A percentile compares a stretch with the other conserved stretches of the same genome.
phyloP scores from a whole-genome alignment of 2,329 filamentous ascomycete species.

The Emmonsia crescens region DNA sequence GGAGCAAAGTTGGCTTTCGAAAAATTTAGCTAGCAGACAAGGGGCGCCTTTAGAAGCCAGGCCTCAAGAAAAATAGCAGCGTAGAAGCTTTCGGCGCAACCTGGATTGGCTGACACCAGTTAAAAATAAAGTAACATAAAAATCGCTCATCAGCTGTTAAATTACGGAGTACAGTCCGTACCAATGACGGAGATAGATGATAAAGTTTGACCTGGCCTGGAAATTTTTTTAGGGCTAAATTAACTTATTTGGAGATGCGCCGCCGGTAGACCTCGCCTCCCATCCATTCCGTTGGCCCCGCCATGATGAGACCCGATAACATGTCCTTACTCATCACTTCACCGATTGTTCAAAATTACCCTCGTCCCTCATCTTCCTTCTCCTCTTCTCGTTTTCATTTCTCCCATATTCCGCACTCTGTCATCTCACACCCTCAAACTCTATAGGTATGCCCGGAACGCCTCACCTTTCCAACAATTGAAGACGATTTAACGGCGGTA shows the following conservation, averaged over 20 bases:
- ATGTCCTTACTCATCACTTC: slow-evolving; percentile 28
- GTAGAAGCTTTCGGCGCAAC: background rate
- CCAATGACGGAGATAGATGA: too few species aligned
- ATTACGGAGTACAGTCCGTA: too few species aligned
- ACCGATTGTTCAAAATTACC: slow-evolving; percentile 36
- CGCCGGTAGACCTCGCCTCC: background rate
- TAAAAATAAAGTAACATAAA: too few species aligned
- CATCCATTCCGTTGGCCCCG: background rate
- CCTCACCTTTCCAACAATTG: background rate
- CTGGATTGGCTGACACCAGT: background rate
- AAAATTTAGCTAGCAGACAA: background rate
- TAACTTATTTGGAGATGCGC: background rate
- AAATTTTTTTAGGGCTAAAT: background rate
- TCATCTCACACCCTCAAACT: background rate
- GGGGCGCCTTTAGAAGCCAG: background rate
- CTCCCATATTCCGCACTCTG: background rate
- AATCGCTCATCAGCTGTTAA: background rate
- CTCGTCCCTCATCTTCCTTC: background rate
- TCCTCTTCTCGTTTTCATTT: background rate
- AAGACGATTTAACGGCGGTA: background rate
- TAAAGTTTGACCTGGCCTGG: too few species aligned
- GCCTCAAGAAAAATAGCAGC: background rate
- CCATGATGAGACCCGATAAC: background rate
- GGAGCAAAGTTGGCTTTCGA: background rate
- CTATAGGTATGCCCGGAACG: background rate